Percentiles rank a stretch among this genome's conserved stretches.
Conservation (phyloP, 257 asterid genomes). For the Solanum pennellii region DNA sequence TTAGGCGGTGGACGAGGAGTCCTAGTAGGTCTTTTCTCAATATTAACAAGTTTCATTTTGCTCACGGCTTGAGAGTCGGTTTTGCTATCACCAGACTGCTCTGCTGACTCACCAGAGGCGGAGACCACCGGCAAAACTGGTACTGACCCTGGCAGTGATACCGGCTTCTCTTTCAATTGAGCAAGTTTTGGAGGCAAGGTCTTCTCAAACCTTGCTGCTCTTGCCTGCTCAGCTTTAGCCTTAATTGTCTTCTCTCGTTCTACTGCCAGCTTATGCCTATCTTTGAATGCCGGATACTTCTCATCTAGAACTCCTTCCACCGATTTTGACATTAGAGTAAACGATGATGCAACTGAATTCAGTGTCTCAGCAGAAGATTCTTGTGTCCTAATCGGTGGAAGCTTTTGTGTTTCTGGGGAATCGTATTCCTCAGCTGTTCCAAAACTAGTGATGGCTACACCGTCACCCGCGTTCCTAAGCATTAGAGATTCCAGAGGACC, state of each 20-base stretch:
- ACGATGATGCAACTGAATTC: slow-evolving; percentile 62
- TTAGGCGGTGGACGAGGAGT: slow-evolving; percentile 86
- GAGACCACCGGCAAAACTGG: slow-evolving; percentile 11
- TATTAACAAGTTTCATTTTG: slow-evolving; percentile 58
- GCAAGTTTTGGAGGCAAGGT: slow-evolving; percentile 74
- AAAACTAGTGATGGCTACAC: slow-evolving; percentile 59
- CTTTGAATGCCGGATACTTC: slow-evolving; percentile 84
- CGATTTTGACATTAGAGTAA: slow-evolving; percentile 79
- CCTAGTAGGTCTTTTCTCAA: slow-evolving; percentile 80
- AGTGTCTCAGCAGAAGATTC: slow-evolving; percentile 21
- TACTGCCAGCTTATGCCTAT: slow-evolving; percentile 80
- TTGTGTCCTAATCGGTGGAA: slow-evolving; percentile 15
- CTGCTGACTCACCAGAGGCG: slow-evolving; percentile 37
- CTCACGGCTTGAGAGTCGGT: slow-evolving; percentile 47
- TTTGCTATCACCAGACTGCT: slow-evolving; percentile 33
- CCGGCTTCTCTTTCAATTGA: slow-evolving; percentile 59
- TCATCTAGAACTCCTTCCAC: slow-evolving; percentile 83
- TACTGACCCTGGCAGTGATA: neutral
- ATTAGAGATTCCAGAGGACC: slow-evolving; percentile 84
- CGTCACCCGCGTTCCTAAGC: slow-evolving; percentile 77
- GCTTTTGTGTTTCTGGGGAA: slow-evolving; percentile 43
- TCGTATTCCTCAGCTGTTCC: slow-evolving; percentile 60
- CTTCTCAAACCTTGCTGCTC: slow-evolving; percentile 69
- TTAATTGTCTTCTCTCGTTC: slow-evolving; percentile 79
- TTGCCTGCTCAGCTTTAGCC: slow-evolving; percentile 83